Conservation (phyloP, 2,329 filamentous ascomycete genomes). For the Aspergillus piperis region DNA sequence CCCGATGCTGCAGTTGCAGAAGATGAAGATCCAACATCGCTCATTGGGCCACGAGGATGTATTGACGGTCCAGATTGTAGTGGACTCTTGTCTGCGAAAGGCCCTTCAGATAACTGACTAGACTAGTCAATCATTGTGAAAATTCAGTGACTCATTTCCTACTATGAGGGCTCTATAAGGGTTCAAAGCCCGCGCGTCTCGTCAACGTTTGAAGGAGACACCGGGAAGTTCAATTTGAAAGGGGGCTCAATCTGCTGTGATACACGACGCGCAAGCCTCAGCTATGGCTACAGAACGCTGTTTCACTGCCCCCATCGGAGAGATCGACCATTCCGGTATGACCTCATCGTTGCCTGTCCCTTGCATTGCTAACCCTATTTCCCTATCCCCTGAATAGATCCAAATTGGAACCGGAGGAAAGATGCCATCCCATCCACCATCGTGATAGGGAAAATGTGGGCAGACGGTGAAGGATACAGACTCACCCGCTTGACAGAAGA, state of each 20-base stretch:
- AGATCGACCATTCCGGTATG: neutral
- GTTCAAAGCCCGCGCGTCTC: neutral
- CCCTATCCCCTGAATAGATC: neutral
- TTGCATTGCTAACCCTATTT: neutral
- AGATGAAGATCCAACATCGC: neutral
- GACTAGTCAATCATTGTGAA: too few relatives aligned
- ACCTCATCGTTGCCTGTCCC: neutral
- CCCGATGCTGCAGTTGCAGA: neutral
- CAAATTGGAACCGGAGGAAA: neutral
- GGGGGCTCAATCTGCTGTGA: neutral
- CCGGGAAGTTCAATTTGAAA: too few relatives aligned
- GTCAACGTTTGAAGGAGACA: neutral
- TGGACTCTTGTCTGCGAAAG: neutral
- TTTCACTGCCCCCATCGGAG: neutral
- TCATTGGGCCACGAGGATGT: constrained; percentile 1
- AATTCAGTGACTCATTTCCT: too few relatives aligned
- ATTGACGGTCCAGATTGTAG: neutral
- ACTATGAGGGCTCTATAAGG: too few relatives aligned
- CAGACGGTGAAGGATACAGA: neutral
- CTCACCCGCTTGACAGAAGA: neutral
- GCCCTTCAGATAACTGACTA: neutral
- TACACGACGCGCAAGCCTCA: neutral
- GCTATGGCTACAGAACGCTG: neutral
- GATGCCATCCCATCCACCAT: neutral
- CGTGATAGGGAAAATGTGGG: neutral